Evolutionary conservation across 2,329 filamentous ascomycete species (phyloP), one percentile per base, ranked within the genome.

Genomic region (Fusarium coicis): DNA sequence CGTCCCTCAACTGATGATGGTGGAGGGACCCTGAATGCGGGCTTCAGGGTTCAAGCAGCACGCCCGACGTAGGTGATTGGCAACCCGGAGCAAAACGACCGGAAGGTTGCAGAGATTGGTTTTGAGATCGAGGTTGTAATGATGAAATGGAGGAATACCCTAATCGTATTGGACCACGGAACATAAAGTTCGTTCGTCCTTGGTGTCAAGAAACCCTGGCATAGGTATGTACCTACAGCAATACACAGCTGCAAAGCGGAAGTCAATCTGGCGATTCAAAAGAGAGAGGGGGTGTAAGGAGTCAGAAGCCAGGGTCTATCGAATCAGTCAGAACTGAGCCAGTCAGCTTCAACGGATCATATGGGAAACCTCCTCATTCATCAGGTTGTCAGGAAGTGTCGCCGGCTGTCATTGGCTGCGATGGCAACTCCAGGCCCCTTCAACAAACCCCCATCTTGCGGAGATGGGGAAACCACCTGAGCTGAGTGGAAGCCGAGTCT

Each of bases 1-100:
- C 32, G 43, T 44, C 40, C 43, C 42, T n/a, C 23, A 39, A 63
- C 32, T 28, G n/a, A 50, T 52, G 42, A 43, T 74, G 70, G 46
- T 74, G 66, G 67, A 53, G 61, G 68, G 64, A 73, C 65, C 72
- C 68, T 74, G 68, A 74, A 70, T 47, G 57, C 42, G 39, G 47
- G 42, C 21, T 58, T 70, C 58, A 66, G 60, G 59, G 61, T 58
- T 74, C 40, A 58, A 50, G 26, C 58, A 54, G 50, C 56, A 57
- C 19, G 44, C 52, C 30, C 34, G n/a, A 43, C 28, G 62, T 55
- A 56, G 46, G 44, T 53, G 40, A 61, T 34, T 73, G 39, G 62
- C 39, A 47, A n/a, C 36, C 69, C 75, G 75, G 75, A 77, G 75
- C 72, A 77, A 77, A 77, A 50, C 21, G 63, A 64, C 75, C 76